A percentile compares a stretch with the other conserved stretches of the same genome.
Evolutionary conservation across 176 grass and related monocot species (phyloP).

Genomic region (Juncus effusus): DNA sequence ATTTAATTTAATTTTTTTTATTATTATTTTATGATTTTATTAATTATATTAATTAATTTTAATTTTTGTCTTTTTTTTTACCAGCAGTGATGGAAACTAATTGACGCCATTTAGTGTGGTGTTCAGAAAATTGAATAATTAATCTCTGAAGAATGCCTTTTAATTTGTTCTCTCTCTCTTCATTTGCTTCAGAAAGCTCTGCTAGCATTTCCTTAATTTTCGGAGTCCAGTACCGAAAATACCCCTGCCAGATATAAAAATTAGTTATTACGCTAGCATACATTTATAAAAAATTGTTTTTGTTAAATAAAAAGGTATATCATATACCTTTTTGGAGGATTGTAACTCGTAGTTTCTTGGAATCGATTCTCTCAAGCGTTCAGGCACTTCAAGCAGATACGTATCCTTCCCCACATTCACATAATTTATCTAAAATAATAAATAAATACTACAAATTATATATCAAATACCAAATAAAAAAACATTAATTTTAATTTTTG

Average conservation of each 20-base stretch:
- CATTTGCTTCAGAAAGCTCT: constrained; percentile 72
- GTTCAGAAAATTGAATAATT: constrained; percentile 60
- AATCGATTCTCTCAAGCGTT: constrained; percentile 54
- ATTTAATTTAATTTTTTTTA: not conserved
- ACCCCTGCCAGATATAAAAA: constrained; percentile 42
- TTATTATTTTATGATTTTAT: not conserved
- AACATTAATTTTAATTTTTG: constrained; percentile 12
- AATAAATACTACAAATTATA: too few relatives aligned
- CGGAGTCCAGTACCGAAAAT: constrained; percentile 82
- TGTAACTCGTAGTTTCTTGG: constrained; percentile 78
- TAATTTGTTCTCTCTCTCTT: constrained; percentile 80
- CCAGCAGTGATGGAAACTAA: constrained; percentile 81
- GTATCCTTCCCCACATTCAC: constrained; percentile 82
- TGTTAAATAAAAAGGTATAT: not conserved
- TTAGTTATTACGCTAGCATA: not conserved
- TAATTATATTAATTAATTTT: constrained; percentile 7
- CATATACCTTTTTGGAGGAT: constrained; percentile 75
- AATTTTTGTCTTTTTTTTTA: not conserved
- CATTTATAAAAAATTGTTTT: not conserved
- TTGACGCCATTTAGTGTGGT: constrained; percentile 86
- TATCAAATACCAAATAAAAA: not conserved
- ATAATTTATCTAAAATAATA: constrained; percentile 60
- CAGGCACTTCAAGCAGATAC: constrained; percentile 83
- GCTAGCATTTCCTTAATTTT: constrained; percentile 68
- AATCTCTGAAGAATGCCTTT: constrained; percentile 92